Percentiles rank a stretch among this genome's conserved stretches.
Evolutionary conservation across 2,329 filamentous ascomycete genomes (phyloP).

Genomic region (Aspergillus luchuensis): DNA sequence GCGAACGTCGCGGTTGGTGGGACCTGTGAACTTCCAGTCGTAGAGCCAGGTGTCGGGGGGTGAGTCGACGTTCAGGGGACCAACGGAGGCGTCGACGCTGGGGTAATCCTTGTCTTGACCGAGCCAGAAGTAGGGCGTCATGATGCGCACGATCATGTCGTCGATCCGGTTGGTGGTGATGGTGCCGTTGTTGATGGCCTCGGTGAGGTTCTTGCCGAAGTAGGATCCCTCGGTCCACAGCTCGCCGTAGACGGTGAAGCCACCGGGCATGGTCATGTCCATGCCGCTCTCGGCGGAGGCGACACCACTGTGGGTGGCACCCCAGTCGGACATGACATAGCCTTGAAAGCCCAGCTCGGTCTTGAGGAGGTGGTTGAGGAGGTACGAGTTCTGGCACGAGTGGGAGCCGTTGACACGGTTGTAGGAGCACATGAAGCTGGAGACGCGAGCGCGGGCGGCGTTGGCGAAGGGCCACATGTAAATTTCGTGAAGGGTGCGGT

Average conservation of each 20-base stretch:
- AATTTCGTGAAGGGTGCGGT: constrained; percentile 73
- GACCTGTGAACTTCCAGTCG: constrained; percentile 20
- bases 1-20: constrained; percentile 59
- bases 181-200: constrained; percentile 41
- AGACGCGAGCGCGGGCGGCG: constrained; percentile 66
- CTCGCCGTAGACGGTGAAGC: constrained; percentile 33
- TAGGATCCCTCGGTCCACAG: constrained; percentile 40
- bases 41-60: constrained; percentile 17
- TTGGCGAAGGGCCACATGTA: constrained; percentile 80
- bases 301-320: constrained; percentile 50
- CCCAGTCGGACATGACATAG: constrained; percentile 50
- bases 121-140: constrained; percentile 51
- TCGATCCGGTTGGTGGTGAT: constrained; percentile 45
- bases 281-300: constrained; percentile 49
- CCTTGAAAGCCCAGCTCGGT: constrained; percentile 55
- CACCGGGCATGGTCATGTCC: constrained; percentile 37
- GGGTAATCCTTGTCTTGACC: constrained; percentile 45
- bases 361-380: constrained; percentile 52
- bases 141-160: constrained; percentile 51
- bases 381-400: constrained; percentile 51
- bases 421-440: constrained; percentile 52
- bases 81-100: constrained; percentile 32
- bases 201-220: constrained; percentile 23
- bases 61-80: constrained; percentile 16
- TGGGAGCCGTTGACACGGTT: constrained; percentile 51